Evolutionary conservation across 1,284 basidiomycete genomes (phyloP).

Genomic region (Volvariella volvacea): DNA sequence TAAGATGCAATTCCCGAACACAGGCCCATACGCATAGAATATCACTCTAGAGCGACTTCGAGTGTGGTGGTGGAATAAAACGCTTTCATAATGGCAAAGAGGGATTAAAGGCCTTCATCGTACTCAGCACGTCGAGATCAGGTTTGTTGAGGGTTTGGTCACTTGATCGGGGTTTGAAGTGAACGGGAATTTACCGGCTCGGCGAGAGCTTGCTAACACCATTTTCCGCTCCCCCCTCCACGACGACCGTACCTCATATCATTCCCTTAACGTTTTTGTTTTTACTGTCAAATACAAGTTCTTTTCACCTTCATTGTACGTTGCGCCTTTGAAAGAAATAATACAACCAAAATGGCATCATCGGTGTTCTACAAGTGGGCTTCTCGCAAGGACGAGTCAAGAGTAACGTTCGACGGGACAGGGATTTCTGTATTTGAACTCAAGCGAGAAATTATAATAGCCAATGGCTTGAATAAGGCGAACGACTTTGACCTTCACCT

Average conservation of each 20-base stretch:
- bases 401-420: constrained; percentile 96
- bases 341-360: constrained; percentile 64
- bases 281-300: not conserved
- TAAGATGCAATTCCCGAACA: too few relatives aligned
- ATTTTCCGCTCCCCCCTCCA: not conserved
- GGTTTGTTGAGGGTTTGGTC: too few relatives aligned
- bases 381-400: constrained; percentile 90
- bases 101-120: too few relatives aligned
- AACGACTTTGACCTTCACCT: constrained; percentile 95
- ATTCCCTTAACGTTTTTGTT: not conserved
- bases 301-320: constrained; percentile 14
- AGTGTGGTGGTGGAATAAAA: too few relatives aligned
- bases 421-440: constrained; percentile 98
- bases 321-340: constrained; percentile 12
- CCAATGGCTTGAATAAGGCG: constrained; percentile 93
- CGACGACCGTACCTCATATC: not conserved
- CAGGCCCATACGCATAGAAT: too few relatives aligned
- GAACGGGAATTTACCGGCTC: too few relatives aligned
- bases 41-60: too few relatives aligned
- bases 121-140: too few relatives aligned
- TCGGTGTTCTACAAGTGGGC: constrained; percentile 99
- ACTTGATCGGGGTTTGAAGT: too few relatives aligned
- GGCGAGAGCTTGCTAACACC: too few relatives aligned
- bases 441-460: constrained; percentile 96
- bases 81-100: too few relatives aligned